Base-by-base conservation (phyloP, 495 filamentous ascomycete species). In the Trypethelium eluteriae region DNA sequence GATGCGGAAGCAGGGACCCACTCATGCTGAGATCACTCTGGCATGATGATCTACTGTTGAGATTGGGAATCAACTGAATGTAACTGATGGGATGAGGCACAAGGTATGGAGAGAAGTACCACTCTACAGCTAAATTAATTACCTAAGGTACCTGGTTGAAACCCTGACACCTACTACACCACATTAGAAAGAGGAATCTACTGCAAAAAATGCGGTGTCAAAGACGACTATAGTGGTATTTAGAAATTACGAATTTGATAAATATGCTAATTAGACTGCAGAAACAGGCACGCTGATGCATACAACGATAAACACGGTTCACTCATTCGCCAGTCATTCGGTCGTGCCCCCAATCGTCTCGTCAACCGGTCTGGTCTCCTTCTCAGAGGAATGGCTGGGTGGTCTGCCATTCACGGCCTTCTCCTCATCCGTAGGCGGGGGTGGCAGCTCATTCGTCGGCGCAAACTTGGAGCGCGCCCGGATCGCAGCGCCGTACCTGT, bases 401-500 rank as follows among this genome's bases (percentile, higher is more conserved):
- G 53, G 36, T 36, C 53, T 59, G 25, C 32, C 53, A 3, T 36
- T 59, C 5, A 59, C 53, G 53, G 53, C 53, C 38, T 74, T 69
- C 12, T 63, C 59, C 39, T 65, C 66, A 63, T 70, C 75, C 39
- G 64, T 32, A 62, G 25, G 65, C 66, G 39, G 50, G 38, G 34
- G 2, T 36, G 53, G n/a, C 2, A 32, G 7, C 53, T 59, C 53
- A 7, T 59, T 32, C 35, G 76, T 74, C 0, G 78, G 76, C 16
- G 78, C 78, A 68, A 79, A 79, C 61, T 73, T 74, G 41, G 70
- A 74, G 4, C 76, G 65, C 18, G 74, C 76, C 25, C 81, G 70
- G 53, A 84, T 81, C 41, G 70, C 69, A 64, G 77, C 77, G 50
- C 81, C 81, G 70, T 82, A 82, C 49, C 76, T 77, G 69, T 81